phyloP scores from a whole-genome alignment of 2,329 filamentous ascomycete species.

The Fusarium xylarioides region DNA sequence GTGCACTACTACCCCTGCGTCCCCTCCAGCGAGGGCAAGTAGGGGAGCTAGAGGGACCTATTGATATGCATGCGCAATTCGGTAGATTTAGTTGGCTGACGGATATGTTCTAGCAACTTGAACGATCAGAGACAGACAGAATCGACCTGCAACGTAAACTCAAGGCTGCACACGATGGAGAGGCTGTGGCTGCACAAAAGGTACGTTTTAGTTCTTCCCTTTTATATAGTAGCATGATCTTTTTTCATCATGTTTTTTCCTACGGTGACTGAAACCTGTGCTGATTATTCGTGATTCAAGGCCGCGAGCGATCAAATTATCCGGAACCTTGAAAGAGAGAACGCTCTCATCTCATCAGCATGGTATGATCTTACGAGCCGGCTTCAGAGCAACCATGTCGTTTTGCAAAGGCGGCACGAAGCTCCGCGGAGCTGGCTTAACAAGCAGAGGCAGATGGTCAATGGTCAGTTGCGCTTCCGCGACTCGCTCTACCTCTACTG shows the following conservation, averaged over 20 bases:
- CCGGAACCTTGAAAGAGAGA: conserved; percentile 79
- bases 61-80: background rate
- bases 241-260: background rate
- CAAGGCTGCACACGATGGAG: conserved; percentile 61
- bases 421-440: conserved; percentile 84
- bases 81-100: conserved; percentile 23
- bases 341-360: conserved; percentile 80
- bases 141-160: conserved; percentile 64
- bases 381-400: conserved; percentile 84
- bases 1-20: background rate
- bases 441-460: conserved; percentile 79
- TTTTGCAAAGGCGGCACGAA: conserved; percentile 78
- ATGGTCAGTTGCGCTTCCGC: conserved; percentile 60
- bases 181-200: conserved; percentile 61
- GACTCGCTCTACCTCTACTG: conserved; percentile 57
- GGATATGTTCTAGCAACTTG: conserved; percentile 59
- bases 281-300: conserved; percentile 45
- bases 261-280: conserved; percentile 7
- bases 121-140: conserved; percentile 65
- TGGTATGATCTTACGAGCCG: conserved; percentile 86
- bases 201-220: conserved; percentile 50
- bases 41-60: background rate
- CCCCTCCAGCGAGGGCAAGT: background rate
- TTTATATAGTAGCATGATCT: background rate
- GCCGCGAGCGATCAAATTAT: conserved; percentile 64